Conservation (phyloP, 139 green algal species). For the Picochlorum sp. region DNA sequence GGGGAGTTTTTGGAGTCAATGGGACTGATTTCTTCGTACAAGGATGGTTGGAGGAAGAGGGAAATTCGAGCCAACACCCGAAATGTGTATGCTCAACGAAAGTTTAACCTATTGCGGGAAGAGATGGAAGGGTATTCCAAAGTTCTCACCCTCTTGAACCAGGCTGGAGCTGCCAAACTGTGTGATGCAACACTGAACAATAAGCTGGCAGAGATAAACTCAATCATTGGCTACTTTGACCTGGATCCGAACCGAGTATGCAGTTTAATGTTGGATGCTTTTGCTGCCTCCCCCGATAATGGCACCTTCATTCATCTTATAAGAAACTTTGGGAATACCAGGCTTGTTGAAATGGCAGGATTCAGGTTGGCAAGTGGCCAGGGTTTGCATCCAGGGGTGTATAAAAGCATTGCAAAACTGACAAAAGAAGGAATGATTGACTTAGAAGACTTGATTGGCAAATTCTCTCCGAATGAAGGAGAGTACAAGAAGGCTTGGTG, state of each 20-base stretch:
- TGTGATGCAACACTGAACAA: background rate
- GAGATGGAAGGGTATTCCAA: conserved; percentile 86
- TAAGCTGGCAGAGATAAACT: conserved; percentile 36
- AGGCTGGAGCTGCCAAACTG: conserved; percentile 9
- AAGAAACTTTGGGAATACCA: conserved; percentile 13
- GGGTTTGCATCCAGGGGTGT: background rate
- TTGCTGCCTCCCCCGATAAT: conserved; percentile 29
- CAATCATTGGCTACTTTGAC: conserved; percentile 79
- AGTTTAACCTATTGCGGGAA: conserved; percentile 87
- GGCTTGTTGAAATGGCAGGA: conserved; percentile 23
- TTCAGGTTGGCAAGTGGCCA: conserved; percentile 19
- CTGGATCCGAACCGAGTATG: conserved; percentile 81
- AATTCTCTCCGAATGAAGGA: conserved; percentile 46
- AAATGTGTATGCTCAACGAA: conserved; percentile 58
- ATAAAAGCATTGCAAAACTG: background rate
- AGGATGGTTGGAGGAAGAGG: conserved; percentile 16
- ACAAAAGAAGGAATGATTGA: conserved; percentile 25
- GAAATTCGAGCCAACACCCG: conserved; percentile 53
- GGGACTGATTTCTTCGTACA: conserved; percentile 25
- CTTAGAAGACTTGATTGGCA: conserved; percentile 45
- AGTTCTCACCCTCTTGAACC: conserved; percentile 49
- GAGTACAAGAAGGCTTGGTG: conserved; percentile 14
- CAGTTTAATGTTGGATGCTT: conserved; percentile 65
- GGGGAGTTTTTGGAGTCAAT: conserved; percentile 28
- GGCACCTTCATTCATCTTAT: conserved; percentile 26